Conservation (phyloP, 2,329 filamentous ascomycete species). For the Hypoxylon sp. region DNA sequence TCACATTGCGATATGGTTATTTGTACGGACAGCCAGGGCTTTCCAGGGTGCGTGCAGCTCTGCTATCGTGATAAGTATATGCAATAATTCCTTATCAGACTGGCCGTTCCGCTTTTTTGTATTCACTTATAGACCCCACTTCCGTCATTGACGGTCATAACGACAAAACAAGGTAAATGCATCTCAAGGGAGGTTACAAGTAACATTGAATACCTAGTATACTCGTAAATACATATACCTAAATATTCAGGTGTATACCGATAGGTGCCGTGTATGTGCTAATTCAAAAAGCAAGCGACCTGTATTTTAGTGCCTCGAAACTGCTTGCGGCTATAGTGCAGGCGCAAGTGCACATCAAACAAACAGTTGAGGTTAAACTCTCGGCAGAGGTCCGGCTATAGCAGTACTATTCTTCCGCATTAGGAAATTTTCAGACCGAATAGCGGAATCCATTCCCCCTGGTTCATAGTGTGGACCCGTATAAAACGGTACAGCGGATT, state of each 20-base stretch:
- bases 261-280: background rate
- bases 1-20: slow-evolving; percentile 34
- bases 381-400: slow-evolving; percentile 1
- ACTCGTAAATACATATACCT: too few relatives aligned
- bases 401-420: slow-evolving; percentile 15
- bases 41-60: background rate
- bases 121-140: background rate
- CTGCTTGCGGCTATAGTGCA: background rate
- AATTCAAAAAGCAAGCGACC: background rate
- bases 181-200: background rate
- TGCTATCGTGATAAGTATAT: background rate
- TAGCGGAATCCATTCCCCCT: slow-evolving; percentile 19
- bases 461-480: slow-evolving; percentile 8
- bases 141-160: slow-evolving; percentile 13
- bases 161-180: slow-evolving; percentile 8
- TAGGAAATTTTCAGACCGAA: slow-evolving; percentile 31
- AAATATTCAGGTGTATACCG: too few relatives aligned
- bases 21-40: slow-evolving; percentile 15
- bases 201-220: background rate
- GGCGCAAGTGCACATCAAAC: background rate
- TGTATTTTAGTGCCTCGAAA: background rate
- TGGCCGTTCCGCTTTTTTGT: slow-evolving; percentile 8
- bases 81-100: slow-evolving; percentile 23
- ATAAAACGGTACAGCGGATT: slow-evolving; percentile 14
- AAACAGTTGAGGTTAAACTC: background rate